phyloP scores from a whole-genome alignment of 1,139 yeast species.

The Pichia sp. region DNA sequence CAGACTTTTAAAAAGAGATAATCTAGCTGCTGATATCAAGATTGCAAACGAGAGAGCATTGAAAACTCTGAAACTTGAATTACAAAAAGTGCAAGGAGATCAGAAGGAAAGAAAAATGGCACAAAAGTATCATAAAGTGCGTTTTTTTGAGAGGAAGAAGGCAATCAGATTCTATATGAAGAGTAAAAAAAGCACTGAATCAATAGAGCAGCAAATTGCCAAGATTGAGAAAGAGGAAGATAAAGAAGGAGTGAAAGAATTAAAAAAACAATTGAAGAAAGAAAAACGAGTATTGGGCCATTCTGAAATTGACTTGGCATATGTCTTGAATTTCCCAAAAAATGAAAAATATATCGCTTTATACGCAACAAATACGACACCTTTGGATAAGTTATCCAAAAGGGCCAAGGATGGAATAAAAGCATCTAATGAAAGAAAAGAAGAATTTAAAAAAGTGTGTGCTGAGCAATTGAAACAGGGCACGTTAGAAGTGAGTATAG shows the following conservation, averaged over 20 bases:
- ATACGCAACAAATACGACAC: slow-evolving; percentile 44
- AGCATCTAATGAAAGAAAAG: slow-evolving; percentile 47
- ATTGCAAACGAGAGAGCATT: slow-evolving; percentile 84
- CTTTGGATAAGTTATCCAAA: slow-evolving; percentile 28
- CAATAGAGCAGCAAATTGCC: slow-evolving; percentile 30
- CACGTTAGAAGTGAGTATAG: slow-evolving; percentile 54
- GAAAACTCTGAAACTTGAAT: slow-evolving; percentile 64
- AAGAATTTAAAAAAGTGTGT: slow-evolving; percentile 48
- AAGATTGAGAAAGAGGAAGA: slow-evolving; percentile 23
- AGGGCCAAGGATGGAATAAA: slow-evolving; percentile 46
- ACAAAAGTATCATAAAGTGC: slow-evolving; percentile 88
- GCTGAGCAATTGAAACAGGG: slow-evolving; percentile 48
- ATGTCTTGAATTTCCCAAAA: slow-evolving; percentile 74
- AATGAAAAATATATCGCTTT: slow-evolving; percentile 77
- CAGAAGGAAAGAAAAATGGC: slow-evolving; percentile 56
- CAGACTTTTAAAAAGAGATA: slow-evolving; percentile 58
- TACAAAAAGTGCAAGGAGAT: slow-evolving; percentile 49
- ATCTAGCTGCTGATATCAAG: slow-evolving; percentile 70
- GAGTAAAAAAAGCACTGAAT: slow-evolving; percentile 47
- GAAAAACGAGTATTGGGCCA: slow-evolving; percentile 51
- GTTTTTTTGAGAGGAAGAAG: slow-evolving; percentile 88
- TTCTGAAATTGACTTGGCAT: slow-evolving; percentile 69
- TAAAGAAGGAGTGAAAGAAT: slow-evolving; percentile 34
- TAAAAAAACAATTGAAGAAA: slow-evolving; percentile 51
- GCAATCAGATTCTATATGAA: slow-evolving; percentile 72